Evolutionary conservation across 805 yeast species (phyloP).

Genomic region (Lachancea kluyveri): DNA sequence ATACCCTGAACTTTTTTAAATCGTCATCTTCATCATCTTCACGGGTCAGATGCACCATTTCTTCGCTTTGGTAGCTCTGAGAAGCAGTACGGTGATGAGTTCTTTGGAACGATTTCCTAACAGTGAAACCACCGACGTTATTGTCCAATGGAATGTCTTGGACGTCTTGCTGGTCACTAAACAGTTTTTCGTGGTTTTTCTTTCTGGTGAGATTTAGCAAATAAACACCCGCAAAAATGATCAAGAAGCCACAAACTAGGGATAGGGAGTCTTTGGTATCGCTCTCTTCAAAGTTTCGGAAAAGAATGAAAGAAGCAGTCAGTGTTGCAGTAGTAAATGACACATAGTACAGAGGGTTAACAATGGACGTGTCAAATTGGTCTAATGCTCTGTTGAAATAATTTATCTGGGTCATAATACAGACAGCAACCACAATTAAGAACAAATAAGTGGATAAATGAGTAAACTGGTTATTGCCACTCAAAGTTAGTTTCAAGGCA

Average conservation of each 20-base stretch:
- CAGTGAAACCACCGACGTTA: constrained; percentile 70
- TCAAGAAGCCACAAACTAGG: constrained; percentile 75
- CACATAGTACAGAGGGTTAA: constrained; percentile 85
- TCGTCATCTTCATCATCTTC: constrained; percentile 8
- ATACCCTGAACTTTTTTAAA: constrained; percentile 7
- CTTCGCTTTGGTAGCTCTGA: constrained; percentile 9
- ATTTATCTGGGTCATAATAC: constrained; percentile 89
- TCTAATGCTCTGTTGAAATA: constrained; percentile 90
- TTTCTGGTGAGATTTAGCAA: constrained; percentile 72
- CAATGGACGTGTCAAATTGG: constrained; percentile 88
- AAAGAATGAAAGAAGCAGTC: constrained; percentile 77
- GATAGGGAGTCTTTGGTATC: constrained; percentile 75
- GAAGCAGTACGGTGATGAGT: constrained; percentile 11
- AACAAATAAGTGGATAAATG: constrained; percentile 81
- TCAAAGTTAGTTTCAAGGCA: constrained; percentile 76
- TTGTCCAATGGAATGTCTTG: constrained; percentile 78
- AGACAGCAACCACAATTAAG: constrained; percentile 66
- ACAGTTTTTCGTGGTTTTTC: constrained; percentile 42
- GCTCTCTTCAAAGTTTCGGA: constrained; percentile 82
- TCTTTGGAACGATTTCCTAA: constrained; percentile 68
- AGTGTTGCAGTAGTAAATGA: constrained; percentile 86
- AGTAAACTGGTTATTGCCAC: constrained; percentile 83
- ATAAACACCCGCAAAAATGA: constrained; percentile 84
- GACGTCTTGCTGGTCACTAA: constrained; percentile 44
- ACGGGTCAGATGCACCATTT: constrained; percentile 11